phyloP scores from a whole-genome alignment of 768 basidiomycete genomes.

The Dacryopinax primogenitus region DNA sequence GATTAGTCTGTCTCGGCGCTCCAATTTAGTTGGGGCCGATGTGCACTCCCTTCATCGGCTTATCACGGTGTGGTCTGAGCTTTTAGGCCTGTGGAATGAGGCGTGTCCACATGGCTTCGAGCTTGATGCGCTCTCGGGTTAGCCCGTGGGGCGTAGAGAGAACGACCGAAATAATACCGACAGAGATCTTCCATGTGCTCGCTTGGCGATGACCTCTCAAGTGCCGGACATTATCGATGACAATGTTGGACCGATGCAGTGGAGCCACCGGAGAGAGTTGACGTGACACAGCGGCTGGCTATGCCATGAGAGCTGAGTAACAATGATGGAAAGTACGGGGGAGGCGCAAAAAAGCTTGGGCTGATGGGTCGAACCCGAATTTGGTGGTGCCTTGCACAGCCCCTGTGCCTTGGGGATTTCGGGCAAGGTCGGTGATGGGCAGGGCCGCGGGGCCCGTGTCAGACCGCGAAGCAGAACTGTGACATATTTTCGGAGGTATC shows the following conservation, averaged over 20 bases:
- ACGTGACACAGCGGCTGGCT: background rate
- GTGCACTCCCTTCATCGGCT: background rate
- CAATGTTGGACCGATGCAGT: background rate
- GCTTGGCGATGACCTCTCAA: no score
- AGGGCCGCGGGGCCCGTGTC: background rate
- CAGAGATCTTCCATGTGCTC: background rate
- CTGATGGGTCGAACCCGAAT: background rate
- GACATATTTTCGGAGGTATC: background rate
- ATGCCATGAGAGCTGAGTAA: background rate
- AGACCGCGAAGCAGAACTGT: background rate
- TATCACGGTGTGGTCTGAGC: background rate
- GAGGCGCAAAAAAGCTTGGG: background rate
- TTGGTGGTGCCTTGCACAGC: slow-evolving; percentile 5
- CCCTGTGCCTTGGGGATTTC: slow-evolving; percentile 4
- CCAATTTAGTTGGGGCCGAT: background rate
- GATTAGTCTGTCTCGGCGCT: background rate
- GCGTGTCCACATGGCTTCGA: background rate
- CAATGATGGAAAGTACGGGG: background rate
- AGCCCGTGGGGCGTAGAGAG: background rate
- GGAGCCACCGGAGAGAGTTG: background rate
- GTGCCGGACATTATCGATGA: background rate
- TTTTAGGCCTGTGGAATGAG: background rate
- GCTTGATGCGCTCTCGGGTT: background rate
- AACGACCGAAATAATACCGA: background rate
- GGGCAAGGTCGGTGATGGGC: background rate